Evolutionary conservation across 1,139 yeast species (phyloP).

Genomic region (Yamadazyma mexicana): DNA sequence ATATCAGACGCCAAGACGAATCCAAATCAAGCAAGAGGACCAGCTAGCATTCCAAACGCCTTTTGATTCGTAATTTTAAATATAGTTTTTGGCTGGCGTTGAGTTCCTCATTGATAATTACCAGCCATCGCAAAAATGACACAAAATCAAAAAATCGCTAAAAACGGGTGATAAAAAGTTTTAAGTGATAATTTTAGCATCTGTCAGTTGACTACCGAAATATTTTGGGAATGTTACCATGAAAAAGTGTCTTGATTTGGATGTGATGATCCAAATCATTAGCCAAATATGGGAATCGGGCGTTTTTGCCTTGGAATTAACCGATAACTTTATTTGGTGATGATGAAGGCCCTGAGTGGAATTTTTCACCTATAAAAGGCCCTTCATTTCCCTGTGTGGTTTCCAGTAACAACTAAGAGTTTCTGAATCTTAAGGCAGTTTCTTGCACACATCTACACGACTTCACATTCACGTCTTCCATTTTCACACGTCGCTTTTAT

Average conservation of each 20-base stretch:
- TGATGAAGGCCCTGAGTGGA: too few species aligned
- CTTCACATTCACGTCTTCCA: too few species aligned
- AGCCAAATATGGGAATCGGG: background rate
- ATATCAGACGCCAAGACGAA: too few species aligned
- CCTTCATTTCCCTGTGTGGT: too few species aligned
- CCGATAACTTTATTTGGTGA: background rate
- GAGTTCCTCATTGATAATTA: background rate
- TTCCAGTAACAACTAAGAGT: too few species aligned
- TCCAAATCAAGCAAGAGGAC: background rate
- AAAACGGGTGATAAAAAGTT: background rate
- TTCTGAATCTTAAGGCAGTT: too few species aligned
- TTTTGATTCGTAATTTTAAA: too few species aligned
- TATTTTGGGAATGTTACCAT: background rate
- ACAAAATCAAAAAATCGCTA: constrained; percentile 2
- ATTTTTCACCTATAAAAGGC: background rate
- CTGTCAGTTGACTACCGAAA: background rate
- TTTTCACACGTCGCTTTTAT: too few species aligned
- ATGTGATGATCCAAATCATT: background rate
- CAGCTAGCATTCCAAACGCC: background rate
- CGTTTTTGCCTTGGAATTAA: background rate
- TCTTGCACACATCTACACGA: too few species aligned
- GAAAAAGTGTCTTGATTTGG: constrained; percentile 4
- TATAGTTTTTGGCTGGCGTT: constrained; percentile 3
- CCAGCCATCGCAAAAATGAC: constrained; percentile 7
- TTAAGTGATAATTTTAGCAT: background rate